phyloP scores from a whole-genome alignment of 352 stramenopile species.

The Globisporangium radiosum region DNA sequence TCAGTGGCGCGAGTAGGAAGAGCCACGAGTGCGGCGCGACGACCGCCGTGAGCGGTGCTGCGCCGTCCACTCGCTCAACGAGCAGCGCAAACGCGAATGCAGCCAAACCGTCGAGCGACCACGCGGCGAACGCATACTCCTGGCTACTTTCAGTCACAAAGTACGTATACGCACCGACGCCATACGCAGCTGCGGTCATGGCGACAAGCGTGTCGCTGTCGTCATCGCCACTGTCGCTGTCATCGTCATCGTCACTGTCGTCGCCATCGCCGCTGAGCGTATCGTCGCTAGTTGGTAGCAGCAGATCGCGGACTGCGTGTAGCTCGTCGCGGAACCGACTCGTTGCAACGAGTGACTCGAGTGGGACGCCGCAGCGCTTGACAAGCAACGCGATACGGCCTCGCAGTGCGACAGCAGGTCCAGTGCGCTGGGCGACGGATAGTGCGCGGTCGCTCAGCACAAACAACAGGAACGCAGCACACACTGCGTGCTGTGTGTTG shows the following conservation, averaged over 20 bases:
- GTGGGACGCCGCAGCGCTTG: constrained; percentile 23
- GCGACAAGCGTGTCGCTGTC: constrained; percentile 17
- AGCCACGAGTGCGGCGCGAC: constrained; percentile 39
- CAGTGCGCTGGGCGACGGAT: neutral
- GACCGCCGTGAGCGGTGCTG: constrained; percentile 10
- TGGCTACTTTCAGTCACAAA: constrained; percentile 43
- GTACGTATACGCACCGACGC: constrained; percentile 34
- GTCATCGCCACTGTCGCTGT: constrained; percentile 19
- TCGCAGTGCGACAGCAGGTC: neutral
- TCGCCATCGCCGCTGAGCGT: constrained; percentile 15
- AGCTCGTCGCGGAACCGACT: constrained; percentile 57
- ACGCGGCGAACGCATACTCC: constrained; percentile 52
- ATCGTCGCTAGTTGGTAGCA: constrained; percentile 25
- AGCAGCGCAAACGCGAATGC: constrained; percentile 30
- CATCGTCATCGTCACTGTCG: neutral
- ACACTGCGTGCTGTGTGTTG: constrained; percentile 14
- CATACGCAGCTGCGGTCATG: constrained; percentile 18
- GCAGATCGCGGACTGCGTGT: constrained; percentile 15
- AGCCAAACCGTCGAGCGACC: constrained; percentile 42
- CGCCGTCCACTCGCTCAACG: constrained; percentile 3
- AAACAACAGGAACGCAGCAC: constrained; percentile 32
- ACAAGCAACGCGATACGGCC: constrained; percentile 22
- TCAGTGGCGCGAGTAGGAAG: constrained; percentile 32
- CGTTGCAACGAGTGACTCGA: constrained; percentile 36
- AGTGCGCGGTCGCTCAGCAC: constrained; percentile 20